A percentile compares a stretch with the other conserved stretches of the same genome.
Evolutionary conservation across 495 filamentous ascomycete species (phyloP).

Genomic region (Aeminium ludgeri): DNA sequence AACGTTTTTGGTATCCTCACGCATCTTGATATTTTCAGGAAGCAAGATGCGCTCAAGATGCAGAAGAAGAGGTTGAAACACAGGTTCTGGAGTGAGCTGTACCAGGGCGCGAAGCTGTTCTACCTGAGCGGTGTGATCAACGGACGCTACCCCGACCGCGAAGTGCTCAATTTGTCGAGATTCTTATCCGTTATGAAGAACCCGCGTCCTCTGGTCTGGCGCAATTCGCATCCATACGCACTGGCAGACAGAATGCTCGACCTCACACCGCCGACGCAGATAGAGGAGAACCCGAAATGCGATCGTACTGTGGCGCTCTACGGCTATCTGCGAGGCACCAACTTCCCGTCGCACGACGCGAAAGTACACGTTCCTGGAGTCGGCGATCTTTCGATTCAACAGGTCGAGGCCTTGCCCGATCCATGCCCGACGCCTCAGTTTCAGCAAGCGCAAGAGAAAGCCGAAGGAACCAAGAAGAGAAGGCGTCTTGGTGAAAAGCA

Average conservation of each 20-base stretch:
- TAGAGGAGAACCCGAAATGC: slow-evolving; percentile 74
- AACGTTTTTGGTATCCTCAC: slow-evolving; percentile 96
- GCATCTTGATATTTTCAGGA: slow-evolving; percentile 87
- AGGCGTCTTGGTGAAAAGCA: slow-evolving; percentile 83
- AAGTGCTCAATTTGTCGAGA: slow-evolving; percentile 84
- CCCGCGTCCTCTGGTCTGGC: slow-evolving; percentile 86
- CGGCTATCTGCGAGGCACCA: slow-evolving; percentile 89
- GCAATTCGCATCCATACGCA: slow-evolving; percentile 86
- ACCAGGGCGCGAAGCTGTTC: slow-evolving; percentile 91
- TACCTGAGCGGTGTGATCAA: slow-evolving; percentile 92
- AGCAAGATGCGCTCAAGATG: slow-evolving; percentile 70
- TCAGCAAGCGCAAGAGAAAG: slow-evolving; percentile 68
- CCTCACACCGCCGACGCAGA: slow-evolving; percentile 74
- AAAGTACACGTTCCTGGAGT: slow-evolving; percentile 85
- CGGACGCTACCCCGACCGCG: slow-evolving; percentile 88
- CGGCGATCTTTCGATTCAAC: slow-evolving; percentile 75
- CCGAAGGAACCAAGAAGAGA: slow-evolving; percentile 58
- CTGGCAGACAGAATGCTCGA: slow-evolving; percentile 88
- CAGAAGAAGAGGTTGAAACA: slow-evolving; percentile 94
- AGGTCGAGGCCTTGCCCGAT: slow-evolving; percentile 75
- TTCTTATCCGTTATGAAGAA: slow-evolving; percentile 99
- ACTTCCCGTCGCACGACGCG: slow-evolving; percentile 74
- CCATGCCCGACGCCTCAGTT: slow-evolving; percentile 88
- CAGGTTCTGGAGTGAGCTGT: slow-evolving; percentile 89
- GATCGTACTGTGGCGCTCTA: slow-evolving; percentile 83